Conservation (phyloP, 1,284 basidiomycete species). For the Taiwanofungus camphoratus region DNA sequence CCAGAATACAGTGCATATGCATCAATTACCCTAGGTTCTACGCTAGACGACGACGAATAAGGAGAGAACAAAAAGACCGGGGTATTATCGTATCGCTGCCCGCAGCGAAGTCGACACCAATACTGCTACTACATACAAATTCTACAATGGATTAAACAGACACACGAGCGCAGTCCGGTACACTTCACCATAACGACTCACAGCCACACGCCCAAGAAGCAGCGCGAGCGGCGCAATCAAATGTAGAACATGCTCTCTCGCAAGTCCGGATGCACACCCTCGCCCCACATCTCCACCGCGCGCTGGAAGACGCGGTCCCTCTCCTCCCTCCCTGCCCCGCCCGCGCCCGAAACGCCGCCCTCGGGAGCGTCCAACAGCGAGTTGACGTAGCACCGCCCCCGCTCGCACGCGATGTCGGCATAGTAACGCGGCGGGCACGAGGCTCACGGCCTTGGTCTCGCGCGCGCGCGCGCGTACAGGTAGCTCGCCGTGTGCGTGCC, state of each 20-base stretch:
- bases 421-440: constrained; percentile 74
- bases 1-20: too few relatives aligned
- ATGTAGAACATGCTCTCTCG: constrained; percentile 71
- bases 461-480: constrained; percentile 64
- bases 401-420: constrained; percentile 71
- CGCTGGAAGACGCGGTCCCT: constrained; percentile 29
- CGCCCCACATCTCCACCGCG: constrained; percentile 54
- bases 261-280: constrained; percentile 54
- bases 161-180: too few relatives aligned
- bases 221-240: too few relatives aligned
- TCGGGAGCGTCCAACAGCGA: constrained; percentile 48
- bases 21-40: too few relatives aligned
- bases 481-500: constrained; percentile 62
- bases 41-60: too few relatives aligned
- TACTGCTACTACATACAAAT: too few relatives aligned
- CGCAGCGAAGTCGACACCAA: too few relatives aligned
- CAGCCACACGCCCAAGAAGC: too few relatives aligned
- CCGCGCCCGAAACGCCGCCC: not conserved
- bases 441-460: constrained; percentile 74
- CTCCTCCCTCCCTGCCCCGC: constrained; percentile 4
- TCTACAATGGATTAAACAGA: too few relatives aligned
- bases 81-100: too few relatives aligned
- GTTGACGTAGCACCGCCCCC: constrained; percentile 65
- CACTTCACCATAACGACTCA: too few relatives aligned
- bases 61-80: too few relatives aligned